These are phyloP conservation scores for Cynanchum wilfordii DNA, from an alignment of 257 asterid genomes.

Conservation along the genomic window DNA sequence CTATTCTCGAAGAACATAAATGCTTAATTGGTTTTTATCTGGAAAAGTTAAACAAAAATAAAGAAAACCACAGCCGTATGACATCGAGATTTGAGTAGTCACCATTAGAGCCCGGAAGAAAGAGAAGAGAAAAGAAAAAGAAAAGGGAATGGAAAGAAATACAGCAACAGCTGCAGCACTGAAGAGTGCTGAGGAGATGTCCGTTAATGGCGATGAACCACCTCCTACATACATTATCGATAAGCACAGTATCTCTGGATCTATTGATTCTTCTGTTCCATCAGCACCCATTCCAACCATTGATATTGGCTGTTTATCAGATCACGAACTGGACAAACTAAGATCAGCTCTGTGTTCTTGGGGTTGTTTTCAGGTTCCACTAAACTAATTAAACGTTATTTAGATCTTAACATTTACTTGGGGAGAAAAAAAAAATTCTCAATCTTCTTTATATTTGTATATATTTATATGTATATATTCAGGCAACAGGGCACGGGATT, in stretches of 20 bases:
- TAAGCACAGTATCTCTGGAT: slow-evolving; percentile 9
- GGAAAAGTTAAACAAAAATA: too few species aligned
- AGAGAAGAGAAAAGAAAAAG: too few species aligned
- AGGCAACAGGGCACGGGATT: slow-evolving; percentile 13
- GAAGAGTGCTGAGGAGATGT: slow-evolving; percentile 13
- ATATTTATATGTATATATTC: too few species aligned
- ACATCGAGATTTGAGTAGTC: too few species aligned
- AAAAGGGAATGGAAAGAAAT: too few species aligned
- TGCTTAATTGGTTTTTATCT: too few species aligned
- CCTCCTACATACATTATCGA: slow-evolving; percentile 12
- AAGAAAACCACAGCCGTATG: too few species aligned
- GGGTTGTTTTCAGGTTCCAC: slow-evolving; percentile 25
- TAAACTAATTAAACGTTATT: neutral
- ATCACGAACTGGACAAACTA: slow-evolving; percentile 20
- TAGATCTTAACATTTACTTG: too few species aligned
- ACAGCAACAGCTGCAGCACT: neutral
- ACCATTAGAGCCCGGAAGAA: too few species aligned
- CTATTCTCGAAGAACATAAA: too few species aligned
- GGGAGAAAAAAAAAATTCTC: neutral
- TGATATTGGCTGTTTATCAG: slow-evolving; percentile 11
- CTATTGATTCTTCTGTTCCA: slow-evolving; percentile 14
- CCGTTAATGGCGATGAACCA: slow-evolving; percentile 5
- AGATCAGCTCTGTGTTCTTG: slow-evolving; percentile 19
- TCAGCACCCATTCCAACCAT: slow-evolving; percentile 15
- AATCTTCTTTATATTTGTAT: neutral